Evolutionary conservation across 495 filamentous ascomycete genomes (phyloP).

Genomic region (Daldinia concentrica): DNA sequence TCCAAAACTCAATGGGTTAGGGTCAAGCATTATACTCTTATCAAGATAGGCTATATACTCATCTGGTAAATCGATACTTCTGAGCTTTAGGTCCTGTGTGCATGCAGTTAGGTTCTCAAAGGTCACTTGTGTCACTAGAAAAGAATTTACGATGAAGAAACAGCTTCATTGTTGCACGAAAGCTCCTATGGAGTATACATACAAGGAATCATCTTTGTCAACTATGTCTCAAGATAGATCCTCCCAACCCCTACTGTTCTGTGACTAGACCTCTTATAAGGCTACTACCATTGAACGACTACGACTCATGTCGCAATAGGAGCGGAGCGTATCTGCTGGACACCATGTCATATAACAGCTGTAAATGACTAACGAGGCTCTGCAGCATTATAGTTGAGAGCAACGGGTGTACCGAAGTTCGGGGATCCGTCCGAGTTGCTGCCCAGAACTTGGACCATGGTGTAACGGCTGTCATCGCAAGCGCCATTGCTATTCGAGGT

Average conservation of each 20-base stretch:
- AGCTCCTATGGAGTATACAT: background rate
- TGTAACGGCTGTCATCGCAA: constrained; percentile 60
- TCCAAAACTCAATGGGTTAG: no score
- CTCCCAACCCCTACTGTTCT: background rate
- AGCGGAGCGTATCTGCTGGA: background rate
- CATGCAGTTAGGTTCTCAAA: background rate
- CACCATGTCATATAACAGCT: background rate
- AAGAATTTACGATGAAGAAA: background rate
- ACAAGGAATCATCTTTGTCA: background rate
- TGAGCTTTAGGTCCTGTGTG: no score
- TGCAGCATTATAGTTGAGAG: constrained; percentile 27
- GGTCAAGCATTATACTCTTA: no score
- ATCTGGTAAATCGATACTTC: no score
- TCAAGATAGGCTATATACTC: no score
- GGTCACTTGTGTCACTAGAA: background rate
- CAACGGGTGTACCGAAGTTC: constrained; percentile 54
- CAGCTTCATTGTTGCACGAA: background rate
- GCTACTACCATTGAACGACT: background rate
- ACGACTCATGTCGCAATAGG: background rate
- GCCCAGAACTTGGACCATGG: constrained; percentile 58
- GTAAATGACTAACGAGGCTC: constrained; percentile 15
- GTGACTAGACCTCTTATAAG: no score
- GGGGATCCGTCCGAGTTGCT: constrained; percentile 58
- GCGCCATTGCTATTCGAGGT: constrained; percentile 51
- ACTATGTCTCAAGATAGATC: background rate